phyloP scores from a whole-genome alignment of 2,329 filamentous ascomycete species.

The Pseudopithomyces maydicus region DNA sequence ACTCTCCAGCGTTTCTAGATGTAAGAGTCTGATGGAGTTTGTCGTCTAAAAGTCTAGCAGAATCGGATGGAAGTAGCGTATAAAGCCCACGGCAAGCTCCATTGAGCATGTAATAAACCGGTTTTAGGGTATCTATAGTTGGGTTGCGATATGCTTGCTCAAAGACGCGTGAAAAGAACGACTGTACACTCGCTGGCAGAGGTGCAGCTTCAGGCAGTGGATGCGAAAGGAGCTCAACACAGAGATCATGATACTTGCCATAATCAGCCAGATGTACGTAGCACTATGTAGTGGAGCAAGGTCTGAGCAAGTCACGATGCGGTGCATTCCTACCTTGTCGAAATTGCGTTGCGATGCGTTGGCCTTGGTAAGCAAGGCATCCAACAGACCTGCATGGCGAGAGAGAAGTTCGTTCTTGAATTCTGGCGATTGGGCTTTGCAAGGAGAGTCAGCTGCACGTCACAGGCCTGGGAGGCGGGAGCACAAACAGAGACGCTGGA shows the following conservation, averaged over 20 bases:
- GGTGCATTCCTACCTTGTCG: conserved; percentile 30
- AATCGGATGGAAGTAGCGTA: conserved; percentile 25
- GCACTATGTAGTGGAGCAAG: background rate
- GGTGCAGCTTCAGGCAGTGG: conserved; percentile 35
- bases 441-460: conserved; percentile 20
- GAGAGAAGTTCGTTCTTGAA: conserved; percentile 37
- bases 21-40: conserved; percentile 34
- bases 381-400: conserved; percentile 36
- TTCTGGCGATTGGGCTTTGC: conserved; percentile 33
- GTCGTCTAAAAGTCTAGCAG: conserved; percentile 30
- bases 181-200: conserved; percentile 39
- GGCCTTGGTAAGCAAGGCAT: conserved; percentile 40
- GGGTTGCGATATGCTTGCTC: conserved; percentile 31
- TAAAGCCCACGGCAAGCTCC: conserved; percentile 42
- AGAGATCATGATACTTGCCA: conserved; percentile 34
- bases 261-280: background rate
- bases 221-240: conserved; percentile 38
- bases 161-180: conserved; percentile 41
- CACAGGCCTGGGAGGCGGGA: background rate
- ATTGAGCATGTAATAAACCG: conserved; percentile 40
- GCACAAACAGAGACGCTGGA: conserved; percentile 55
- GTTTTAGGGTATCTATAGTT: conserved; percentile 27
- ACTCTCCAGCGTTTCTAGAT: conserved; percentile 24
- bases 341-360: conserved; percentile 34
- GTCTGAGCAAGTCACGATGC: background rate